These are phyloP conservation scores for Kalanchoe fedtschenkoi DNA, from an alignment of 164 flowering plant species.

Conservation along the genomic window DNA sequence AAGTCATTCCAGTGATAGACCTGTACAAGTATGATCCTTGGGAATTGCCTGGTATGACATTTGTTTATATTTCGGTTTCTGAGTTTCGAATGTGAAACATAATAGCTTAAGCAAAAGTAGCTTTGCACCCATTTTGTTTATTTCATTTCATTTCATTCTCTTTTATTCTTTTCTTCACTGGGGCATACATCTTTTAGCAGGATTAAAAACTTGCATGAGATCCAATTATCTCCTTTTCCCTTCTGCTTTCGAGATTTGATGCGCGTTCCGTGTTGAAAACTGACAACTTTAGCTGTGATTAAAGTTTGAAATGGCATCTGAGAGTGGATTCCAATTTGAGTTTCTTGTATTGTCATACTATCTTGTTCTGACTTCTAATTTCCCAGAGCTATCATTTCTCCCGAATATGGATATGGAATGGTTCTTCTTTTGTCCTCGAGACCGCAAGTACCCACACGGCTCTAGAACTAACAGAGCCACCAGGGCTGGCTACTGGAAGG, in stretches of 20 bases:
- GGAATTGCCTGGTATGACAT: constrained; percentile 75
- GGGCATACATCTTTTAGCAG: constrained; percentile 16
- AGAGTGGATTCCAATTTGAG: not conserved
- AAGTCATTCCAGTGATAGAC: constrained; percentile 76
- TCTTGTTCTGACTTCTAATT: constrained; percentile 3
- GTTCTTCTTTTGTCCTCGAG: constrained; percentile 93
- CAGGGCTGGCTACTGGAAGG: constrained; percentile 92
- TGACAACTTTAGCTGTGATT: not conserved
- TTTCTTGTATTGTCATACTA: not conserved
- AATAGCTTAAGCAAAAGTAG: constrained; percentile 9
- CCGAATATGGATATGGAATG: constrained; percentile 83
- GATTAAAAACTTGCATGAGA: constrained; percentile 11
- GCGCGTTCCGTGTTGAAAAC: constrained; percentile 4
- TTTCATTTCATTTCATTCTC: constrained; percentile 4
- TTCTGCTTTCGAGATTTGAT: not conserved
- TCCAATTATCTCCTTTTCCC: not conserved
- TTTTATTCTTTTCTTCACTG: constrained; percentile 17
- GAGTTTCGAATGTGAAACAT: not conserved
- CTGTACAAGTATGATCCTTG: constrained; percentile 89
- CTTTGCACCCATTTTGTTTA: constrained; percentile 8
- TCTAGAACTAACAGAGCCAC: constrained; percentile 90
- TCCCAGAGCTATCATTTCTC: constrained; percentile 80
- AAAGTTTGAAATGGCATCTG: not conserved
- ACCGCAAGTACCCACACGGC: constrained; percentile 80
- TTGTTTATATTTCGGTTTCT: not conserved